These are phyloP conservation scores for Forsythia viridissima DNA, from an alignment of 257 asterid genomes.

Conservation along the genomic window DNA sequence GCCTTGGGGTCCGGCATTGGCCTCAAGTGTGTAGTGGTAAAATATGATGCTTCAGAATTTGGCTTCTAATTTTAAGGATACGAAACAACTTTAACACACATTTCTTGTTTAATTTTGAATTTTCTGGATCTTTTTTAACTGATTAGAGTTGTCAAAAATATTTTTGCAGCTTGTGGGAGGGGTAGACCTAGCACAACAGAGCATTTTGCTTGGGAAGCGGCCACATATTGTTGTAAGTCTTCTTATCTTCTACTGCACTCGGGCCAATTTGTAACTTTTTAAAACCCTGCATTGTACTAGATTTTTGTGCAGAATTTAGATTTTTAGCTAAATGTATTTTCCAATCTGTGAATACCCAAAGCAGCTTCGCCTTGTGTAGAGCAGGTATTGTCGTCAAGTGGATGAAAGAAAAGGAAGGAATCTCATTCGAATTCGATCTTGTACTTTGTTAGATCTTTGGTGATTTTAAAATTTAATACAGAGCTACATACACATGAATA, in stretches of 20 bases:
- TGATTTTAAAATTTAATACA: background rate
- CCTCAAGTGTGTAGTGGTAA: conserved; percentile 74
- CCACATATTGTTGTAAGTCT: conserved; percentile 84
- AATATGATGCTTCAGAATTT: background rate
- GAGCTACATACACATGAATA: background rate
- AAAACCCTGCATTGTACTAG: too few relatives aligned
- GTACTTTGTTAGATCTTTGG: background rate
- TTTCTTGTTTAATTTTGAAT: background rate
- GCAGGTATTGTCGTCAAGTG: background rate
- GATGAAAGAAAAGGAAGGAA: background rate
- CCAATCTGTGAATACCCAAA: background rate
- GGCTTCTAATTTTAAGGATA: background rate
- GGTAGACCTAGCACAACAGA: conserved; percentile 71
- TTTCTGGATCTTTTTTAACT: background rate
- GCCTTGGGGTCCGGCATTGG: conserved; percentile 89
- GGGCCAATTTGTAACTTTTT: background rate
- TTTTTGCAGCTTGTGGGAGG: conserved; percentile 88
- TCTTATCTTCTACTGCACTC: conserved; percentile 8
- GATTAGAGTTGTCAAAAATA: conserved; percentile 14
- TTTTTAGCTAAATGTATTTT: background rate
- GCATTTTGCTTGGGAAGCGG: conserved; percentile 73
- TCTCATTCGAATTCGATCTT: background rate
- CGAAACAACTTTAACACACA: background rate
- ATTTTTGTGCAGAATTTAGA: background rate
- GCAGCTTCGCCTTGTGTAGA: background rate